Evolutionary conservation across 805 yeast species (phyloP).

Genomic region (Barnettozyma populi): DNA sequence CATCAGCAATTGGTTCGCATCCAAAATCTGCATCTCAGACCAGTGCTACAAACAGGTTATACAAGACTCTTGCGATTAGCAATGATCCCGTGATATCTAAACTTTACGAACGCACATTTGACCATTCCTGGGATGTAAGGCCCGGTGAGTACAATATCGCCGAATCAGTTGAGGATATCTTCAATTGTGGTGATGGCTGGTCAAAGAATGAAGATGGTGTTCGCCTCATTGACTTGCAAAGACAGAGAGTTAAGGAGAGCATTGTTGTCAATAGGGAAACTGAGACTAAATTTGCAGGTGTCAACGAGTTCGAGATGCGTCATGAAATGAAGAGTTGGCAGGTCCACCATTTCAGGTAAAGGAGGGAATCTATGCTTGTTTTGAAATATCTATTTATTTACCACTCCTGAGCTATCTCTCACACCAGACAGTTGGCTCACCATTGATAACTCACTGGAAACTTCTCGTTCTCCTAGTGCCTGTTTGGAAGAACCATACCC

Average conservation of each 20-base stretch:
- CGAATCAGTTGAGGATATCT: slow-evolving; percentile 70
- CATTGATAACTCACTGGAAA: not conserved
- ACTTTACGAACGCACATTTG: slow-evolving; percentile 49
- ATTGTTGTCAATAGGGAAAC: not conserved
- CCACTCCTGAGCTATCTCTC: not conserved
- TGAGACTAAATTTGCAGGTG: slow-evolving; percentile 3
- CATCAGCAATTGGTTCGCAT: slow-evolving; percentile 3
- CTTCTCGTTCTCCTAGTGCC: not conserved
- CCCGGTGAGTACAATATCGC: slow-evolving; percentile 59
- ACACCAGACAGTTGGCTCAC: not conserved
- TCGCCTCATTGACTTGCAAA: slow-evolving; percentile 33
- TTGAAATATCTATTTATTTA: not conserved
- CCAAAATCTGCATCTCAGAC: slow-evolving; percentile 1
- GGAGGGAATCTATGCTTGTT: not conserved
- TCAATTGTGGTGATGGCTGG: slow-evolving; percentile 70
- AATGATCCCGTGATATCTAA: slow-evolving; percentile 46
- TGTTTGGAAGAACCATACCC: not conserved
- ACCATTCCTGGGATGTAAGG: slow-evolving; percentile 55
- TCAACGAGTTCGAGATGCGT: slow-evolving; percentile 2
- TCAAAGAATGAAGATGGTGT: slow-evolving; percentile 42
- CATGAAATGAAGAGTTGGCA: slow-evolving; percentile 39
- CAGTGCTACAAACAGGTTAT: slow-evolving; percentile 1
- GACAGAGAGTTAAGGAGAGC: slow-evolving; percentile 5
- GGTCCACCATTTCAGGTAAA: slow-evolving; percentile 11
- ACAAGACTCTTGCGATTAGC: slow-evolving; percentile 15